A percentile compares a stretch with the other conserved stretches of the same genome.
Evolutionary conservation across 106 monocot species (phyloP).

Genomic region (Dioscorea dumetorum): DNA sequence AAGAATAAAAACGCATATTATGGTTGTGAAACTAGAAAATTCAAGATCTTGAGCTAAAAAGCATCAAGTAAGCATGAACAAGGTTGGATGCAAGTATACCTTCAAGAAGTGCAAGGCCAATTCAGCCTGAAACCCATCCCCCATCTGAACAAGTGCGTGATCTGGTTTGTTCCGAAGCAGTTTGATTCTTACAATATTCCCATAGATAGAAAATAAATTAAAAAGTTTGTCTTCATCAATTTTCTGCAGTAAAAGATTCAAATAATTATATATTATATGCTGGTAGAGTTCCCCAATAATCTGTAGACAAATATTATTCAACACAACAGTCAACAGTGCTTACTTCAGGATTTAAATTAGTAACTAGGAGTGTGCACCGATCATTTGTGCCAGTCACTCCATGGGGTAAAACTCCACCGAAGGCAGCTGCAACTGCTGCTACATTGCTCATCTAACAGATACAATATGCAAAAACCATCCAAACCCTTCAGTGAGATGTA

Average conservation of each 20-base stretch:
- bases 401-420: constrained; percentile 69
- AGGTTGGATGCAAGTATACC: constrained; percentile 24
- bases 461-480: neutral
- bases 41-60: no score
- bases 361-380: constrained; percentile 73
- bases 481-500: no score
- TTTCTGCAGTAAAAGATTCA: constrained; percentile 33
- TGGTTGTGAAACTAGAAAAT: no score
- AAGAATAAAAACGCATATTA: no score
- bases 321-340: constrained; percentile 4
- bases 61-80: no score
- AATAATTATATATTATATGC: neutral
- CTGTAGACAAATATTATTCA: neutral
- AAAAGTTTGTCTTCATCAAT: constrained; percentile 92
- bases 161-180: constrained; percentile 90
- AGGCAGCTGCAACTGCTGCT: constrained; percentile 70
- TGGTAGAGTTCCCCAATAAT: neutral
- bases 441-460: constrained; percentile 55
- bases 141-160: constrained; percentile 95
- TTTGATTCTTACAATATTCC: constrained; percentile 87
- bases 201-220: constrained; percentile 87
- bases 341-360: constrained; percentile 82
- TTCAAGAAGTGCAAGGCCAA: constrained; percentile 84
- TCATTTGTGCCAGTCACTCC: constrained; percentile 77
- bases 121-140: constrained; percentile 95